Conservation (phyloP, 352 stramenopile species). For the Halophytophthora polymorphica region DNA sequence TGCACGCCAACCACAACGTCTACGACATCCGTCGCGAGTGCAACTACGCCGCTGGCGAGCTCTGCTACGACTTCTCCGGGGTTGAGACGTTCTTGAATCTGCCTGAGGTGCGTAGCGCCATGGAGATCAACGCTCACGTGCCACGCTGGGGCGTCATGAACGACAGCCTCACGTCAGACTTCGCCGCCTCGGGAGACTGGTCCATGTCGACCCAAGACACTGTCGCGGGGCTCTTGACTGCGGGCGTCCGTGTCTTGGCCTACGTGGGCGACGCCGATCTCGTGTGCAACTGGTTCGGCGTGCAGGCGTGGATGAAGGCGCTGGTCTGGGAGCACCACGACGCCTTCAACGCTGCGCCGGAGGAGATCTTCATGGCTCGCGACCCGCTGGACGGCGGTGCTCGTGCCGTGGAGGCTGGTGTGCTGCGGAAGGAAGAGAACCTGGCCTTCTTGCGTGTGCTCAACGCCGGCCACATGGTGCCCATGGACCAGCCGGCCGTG, state of each 20-base stretch:
- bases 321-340: conserved; percentile 15
- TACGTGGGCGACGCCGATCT: conserved; percentile 37
- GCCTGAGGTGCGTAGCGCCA: background rate
- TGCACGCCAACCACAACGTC: conserved; percentile 18
- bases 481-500: conserved; percentile 39
- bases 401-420: conserved; percentile 13
- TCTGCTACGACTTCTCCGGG: conserved; percentile 94
- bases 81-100: conserved; percentile 87
- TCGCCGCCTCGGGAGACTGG: conserved; percentile 51
- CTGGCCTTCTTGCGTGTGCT: conserved; percentile 49
- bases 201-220: conserved; percentile 83
- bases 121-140: conserved; percentile 8
- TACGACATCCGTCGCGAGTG: conserved; percentile 34
- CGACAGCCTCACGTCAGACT: conserved; percentile 52
- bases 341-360: background rate
- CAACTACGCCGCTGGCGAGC: background rate
- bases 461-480: conserved; percentile 50
- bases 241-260: conserved; percentile 20
- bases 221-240: conserved; percentile 23
- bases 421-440: conserved; percentile 25
- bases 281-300: conserved; percentile 42
- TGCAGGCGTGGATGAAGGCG: conserved; percentile 29
- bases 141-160: conserved; percentile 62
- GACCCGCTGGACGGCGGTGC: conserved; percentile 2
- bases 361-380: background rate